A percentile compares a stretch with the other conserved stretches of the same genome.
phyloP scores from a whole-genome alignment of 129 eudicot genomes.

The Artemisia annua region DNA sequence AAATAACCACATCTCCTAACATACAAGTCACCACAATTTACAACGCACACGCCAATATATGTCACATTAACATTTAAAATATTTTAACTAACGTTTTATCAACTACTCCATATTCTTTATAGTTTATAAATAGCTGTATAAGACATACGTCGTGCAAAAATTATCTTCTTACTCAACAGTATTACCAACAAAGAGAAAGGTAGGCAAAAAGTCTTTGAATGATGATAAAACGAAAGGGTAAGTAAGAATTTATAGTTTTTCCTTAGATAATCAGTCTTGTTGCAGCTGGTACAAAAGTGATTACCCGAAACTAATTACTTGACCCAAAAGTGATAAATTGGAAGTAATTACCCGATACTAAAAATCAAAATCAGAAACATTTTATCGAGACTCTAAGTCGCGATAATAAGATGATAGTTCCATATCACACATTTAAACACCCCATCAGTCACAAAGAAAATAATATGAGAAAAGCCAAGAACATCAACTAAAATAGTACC shows the following conservation, averaged over 20 bases:
- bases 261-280: not conserved
- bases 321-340: not conserved
- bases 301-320: constrained; percentile 11
- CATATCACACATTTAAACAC: constrained; percentile 16
- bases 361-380: constrained; percentile 1
- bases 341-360: constrained; percentile 1
- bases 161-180: not conserved
- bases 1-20: constrained; percentile 4
- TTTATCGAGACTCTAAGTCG: constrained; percentile 4
- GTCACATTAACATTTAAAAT: no score
- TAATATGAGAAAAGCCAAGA: not conserved
- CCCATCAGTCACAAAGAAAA: not conserved
- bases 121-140: not conserved
- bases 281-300: not conserved
- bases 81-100: no score
- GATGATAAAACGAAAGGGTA: not conserved
- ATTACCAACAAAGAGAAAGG: not conserved
- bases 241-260: not conserved
- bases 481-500: constrained; percentile 35
- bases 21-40: constrained; percentile 9
- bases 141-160: not conserved
- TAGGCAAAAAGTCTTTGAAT: not conserved
- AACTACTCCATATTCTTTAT: no score
- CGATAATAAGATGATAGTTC: no score
- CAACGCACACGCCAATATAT: not conserved